Conservation (phyloP, 106 monocot genomes). For the Apostasia shenzhenica region DNA sequence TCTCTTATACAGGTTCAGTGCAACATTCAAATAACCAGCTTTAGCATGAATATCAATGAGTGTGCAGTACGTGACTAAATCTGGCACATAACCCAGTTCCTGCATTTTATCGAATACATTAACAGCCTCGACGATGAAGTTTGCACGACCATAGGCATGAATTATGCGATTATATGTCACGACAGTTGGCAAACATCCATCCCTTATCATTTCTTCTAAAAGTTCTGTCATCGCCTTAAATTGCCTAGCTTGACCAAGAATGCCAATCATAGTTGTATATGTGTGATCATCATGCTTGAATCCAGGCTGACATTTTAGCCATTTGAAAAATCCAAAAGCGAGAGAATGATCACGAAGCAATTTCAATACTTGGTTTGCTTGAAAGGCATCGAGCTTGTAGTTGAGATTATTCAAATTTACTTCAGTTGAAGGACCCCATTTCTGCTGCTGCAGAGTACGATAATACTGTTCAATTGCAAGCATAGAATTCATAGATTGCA, state of each 20-base stretch:
- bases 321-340: slow-evolving; percentile 84
- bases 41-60: slow-evolving; percentile 97
- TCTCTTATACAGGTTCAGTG: slow-evolving; percentile 59
- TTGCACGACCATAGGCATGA: slow-evolving; percentile 84
- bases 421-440: slow-evolving; percentile 63
- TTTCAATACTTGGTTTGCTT: slow-evolving; percentile 95
- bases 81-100: slow-evolving; percentile 58
- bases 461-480: slow-evolving; percentile 43
- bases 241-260: slow-evolving; percentile 84
- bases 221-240: slow-evolving; percentile 52
- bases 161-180: slow-evolving; percentile 93
- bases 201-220: slow-evolving; percentile 66
- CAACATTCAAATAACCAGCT: slow-evolving; percentile 73
- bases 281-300: slow-evolving; percentile 91
- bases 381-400: slow-evolving; percentile 60
- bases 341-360: slow-evolving; percentile 60
- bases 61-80: slow-evolving; percentile 86
- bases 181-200: slow-evolving; percentile 68
- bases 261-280: slow-evolving; percentile 98
- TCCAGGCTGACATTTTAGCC: slow-evolving; percentile 74
- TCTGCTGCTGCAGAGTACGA: slow-evolving; percentile 54
- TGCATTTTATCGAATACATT: slow-evolving; percentile 76
- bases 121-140: slow-evolving; percentile 68
- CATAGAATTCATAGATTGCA: slow-evolving; percentile 21
- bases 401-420: slow-evolving; percentile 46